These are phyloP conservation scores for Jatropha podagrica DNA, from an alignment of 441 rosid species.

Conservation along the genomic window DNA sequence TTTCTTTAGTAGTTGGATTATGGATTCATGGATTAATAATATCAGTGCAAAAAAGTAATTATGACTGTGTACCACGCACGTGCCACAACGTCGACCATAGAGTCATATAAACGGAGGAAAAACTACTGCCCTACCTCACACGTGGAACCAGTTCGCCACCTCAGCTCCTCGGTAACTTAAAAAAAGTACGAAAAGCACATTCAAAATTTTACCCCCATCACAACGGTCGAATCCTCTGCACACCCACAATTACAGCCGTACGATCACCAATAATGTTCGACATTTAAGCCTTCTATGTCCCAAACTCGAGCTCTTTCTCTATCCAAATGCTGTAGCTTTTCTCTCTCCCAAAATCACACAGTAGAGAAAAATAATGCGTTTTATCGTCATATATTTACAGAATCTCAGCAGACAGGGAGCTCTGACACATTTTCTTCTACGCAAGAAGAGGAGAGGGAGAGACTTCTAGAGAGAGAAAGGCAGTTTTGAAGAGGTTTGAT, in stretches of 20 bases:
- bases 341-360: background rate
- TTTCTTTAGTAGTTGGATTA: no score
- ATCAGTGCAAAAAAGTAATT: background rate
- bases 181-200: conserved; percentile 24
- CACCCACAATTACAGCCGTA: conserved; percentile 32
- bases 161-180: conserved; percentile 13
- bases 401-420: conserved; percentile 20
- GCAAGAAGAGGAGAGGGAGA: conserved; percentile 15
- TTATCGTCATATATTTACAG: background rate
- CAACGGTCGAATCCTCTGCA: conserved; percentile 39
- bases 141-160: conserved; percentile 32
- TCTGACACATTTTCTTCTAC: conserved; percentile 29
- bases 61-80: conserved; percentile 17
- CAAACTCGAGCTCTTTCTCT: conserved; percentile 9
- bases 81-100: conserved; percentile 14
- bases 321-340: background rate
- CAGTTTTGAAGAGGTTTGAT: conserved; percentile 28
- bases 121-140: conserved; percentile 17
- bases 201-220: conserved; percentile 37
- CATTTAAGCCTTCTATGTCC: conserved; percentile 26
- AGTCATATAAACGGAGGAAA: background rate
- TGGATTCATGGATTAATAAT: no score
- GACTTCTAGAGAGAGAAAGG: background rate
- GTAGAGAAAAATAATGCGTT: background rate
- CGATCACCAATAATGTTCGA: conserved; percentile 35